Base-by-base conservation (phyloP, 129 eudicot genomes). In the Tagetes patula region DNA sequence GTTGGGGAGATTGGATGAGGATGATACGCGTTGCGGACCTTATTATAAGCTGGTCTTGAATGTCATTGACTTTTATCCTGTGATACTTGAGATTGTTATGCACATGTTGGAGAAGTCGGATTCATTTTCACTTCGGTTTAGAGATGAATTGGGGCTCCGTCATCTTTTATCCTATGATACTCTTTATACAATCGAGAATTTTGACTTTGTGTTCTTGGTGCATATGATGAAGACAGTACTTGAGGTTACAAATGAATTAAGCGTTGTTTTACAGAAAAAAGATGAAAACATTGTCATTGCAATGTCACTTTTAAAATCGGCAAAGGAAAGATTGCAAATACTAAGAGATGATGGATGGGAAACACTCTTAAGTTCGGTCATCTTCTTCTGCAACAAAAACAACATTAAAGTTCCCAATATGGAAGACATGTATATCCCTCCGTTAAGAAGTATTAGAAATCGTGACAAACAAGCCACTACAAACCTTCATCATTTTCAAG, bases 371-470 rank as follows among this genome's bases (percentile, higher is more conserved):
- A 7, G 11, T 32, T 56, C 38, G 10, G 63, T 56, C 38, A 27
- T 32, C 1, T 31, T 13, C 37, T 58, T 58, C 30, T 58, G 64
- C 39, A 32, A 58, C n/a, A 58, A 30, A 58, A 32, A 58, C 40
- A 13, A 32, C 39, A 32, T 58, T 32, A 13, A 61, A 61, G 45
- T 61, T 61, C 67, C 43, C 3, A 61, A 33, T 34, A 67, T 67
- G 71, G 39, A 67, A 43, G 39, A 27, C 36, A 3, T 34, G 8
- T 67, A 67, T 46, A 56, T 7, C 39, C 12, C 12, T 13, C 31
- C 30, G 6, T 85, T 86, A 86, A 83, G 83, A 58, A 54, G 5
- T 20, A 20, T 20, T 32, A 48, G 6, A 0, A 20, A 20, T 20
- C 47, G n/a, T 3, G 42, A 37, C 10, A 2, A 33, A 69, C n/a